Percentiles rank a stretch among this genome's conserved stretches.
phyloP scores from a whole-genome alignment of 257 asterid species.

The Ehretia macrophylla region DNA sequence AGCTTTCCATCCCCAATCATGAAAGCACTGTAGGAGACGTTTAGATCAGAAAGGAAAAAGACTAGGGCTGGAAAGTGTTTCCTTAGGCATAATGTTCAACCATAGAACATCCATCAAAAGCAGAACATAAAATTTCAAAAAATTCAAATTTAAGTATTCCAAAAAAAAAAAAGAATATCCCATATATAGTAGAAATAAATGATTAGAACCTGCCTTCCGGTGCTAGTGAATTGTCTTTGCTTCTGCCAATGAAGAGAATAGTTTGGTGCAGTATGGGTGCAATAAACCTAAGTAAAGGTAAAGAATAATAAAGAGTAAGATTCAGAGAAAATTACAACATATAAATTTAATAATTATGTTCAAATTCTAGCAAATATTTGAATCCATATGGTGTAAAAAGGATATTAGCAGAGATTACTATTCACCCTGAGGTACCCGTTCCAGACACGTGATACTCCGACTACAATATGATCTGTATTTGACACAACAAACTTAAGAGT shows the following conservation, averaged over 20 bases:
- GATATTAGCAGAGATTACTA: too few species aligned
- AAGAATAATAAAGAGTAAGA: background rate
- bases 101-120: too few species aligned
- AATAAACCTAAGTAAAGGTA: constrained; percentile 54
- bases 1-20: constrained; percentile 89
- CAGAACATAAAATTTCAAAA: too few species aligned
- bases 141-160: too few species aligned
- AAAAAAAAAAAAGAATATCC: too few species aligned
- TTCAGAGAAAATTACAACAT: constrained; percentile 4
- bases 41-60: constrained; percentile 12
- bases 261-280: constrained; percentile 92
- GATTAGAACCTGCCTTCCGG: constrained; percentile 73
- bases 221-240: constrained; percentile 85
- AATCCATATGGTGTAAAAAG: background rate
- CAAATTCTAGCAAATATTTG: background rate
- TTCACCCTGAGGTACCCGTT: too few species aligned
- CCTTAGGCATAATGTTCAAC: background rate
- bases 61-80: background rate
- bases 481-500: too few species aligned
- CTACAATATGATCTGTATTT: too few species aligned
- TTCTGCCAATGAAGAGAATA: constrained; percentile 99
- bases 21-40: constrained; percentile 63
- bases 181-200: too few species aligned
- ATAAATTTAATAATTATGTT: background rate
- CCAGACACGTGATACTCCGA: too few species aligned